Evolutionary conservation across 352 stramenopile species (phyloP), one percentile per base, ranked within the genome.

Genomic region (Phytophthora hybrid): DNA sequence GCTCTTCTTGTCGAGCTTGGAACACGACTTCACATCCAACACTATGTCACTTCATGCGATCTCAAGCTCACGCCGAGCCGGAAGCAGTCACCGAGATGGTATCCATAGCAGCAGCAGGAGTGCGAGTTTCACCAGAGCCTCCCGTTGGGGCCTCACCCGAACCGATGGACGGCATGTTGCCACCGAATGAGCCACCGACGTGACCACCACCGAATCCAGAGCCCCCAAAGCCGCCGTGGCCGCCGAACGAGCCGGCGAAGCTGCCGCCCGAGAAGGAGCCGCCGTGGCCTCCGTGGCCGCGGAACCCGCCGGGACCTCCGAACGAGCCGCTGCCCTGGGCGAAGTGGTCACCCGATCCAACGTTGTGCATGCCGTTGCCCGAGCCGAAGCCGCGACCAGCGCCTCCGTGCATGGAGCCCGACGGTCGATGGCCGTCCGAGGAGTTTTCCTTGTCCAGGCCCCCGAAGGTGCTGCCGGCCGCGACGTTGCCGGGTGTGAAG

Each of bases 311-410:
- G 37, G 63, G 67, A 5, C 67, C 59, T 39, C 59, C 61, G n/a
- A 70, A 74, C 23, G 70, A 75, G 26, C 56, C 66, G 56, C 55
- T 54, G 16, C 41, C 46, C 0, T 49, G 41, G 14, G 14, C 41
- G 14, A 19, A 49, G 41, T 14, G 14, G 68, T 70, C 60, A 11
- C 54, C 68, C n/a, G 68, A 74, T 11, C 68, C 68, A n/a, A 74
- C 68, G 54, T 74, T 70, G 5, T 70, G 68, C 60, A 70, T 70
- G 23, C 61, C 61, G 34, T 74, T 44, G n/a, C 68, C 68, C 32
- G 68, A 74, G 14, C 61, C 53, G 44, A 41, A 47, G 21, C 60
- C 60, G n/a, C 59, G 59, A 57, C 60, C 55, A 4, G 7, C 26
- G 14, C 57, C 65, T 3, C 67, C 67, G 13, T 65, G 44, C 52